Conservation (phyloP, 2,329 filamentous ascomycete genomes). For the Trichoderma gracile region DNA sequence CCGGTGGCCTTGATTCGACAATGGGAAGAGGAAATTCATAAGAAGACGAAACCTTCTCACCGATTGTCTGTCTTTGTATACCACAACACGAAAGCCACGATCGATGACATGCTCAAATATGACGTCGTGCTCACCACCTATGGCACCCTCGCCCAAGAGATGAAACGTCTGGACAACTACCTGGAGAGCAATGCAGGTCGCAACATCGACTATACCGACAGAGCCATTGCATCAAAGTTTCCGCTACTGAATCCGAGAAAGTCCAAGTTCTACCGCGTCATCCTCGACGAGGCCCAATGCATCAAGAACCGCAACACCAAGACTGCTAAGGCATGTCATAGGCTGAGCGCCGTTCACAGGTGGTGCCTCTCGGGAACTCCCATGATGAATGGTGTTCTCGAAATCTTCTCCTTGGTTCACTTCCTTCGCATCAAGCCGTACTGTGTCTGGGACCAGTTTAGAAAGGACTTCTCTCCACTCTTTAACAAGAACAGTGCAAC, state of each 20-base stretch:
- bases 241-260: constrained; percentile 60
- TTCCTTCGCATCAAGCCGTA: constrained; percentile 81
- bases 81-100: constrained; percentile 66
- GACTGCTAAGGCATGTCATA: constrained; percentile 67
- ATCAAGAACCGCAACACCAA: constrained; percentile 79
- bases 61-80: constrained; percentile 67
- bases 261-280: constrained; percentile 73
- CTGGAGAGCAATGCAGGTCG: constrained; percentile 50
- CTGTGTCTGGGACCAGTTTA: constrained; percentile 63
- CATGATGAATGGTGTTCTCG: constrained; percentile 82
- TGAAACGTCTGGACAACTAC: constrained; percentile 63
- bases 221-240: constrained; percentile 43
- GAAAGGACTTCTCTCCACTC: constrained; percentile 47
- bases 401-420: constrained; percentile 74
- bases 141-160: constrained; percentile 63
- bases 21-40: constrained; percentile 78
- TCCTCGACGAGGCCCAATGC: constrained; percentile 81
- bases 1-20: constrained; percentile 79
- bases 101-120: constrained; percentile 62
- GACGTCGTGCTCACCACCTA: constrained; percentile 87
- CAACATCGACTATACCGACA: constrained; percentile 41
- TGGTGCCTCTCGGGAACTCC: constrained; percentile 84
- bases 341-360: constrained; percentile 66
- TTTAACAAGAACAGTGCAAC: constrained; percentile 49
- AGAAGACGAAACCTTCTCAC: constrained; percentile 63